Base-by-base conservation (phyloP, 2,329 filamentous ascomycete genomes). In the Colletotrichum viniferum region DNA sequence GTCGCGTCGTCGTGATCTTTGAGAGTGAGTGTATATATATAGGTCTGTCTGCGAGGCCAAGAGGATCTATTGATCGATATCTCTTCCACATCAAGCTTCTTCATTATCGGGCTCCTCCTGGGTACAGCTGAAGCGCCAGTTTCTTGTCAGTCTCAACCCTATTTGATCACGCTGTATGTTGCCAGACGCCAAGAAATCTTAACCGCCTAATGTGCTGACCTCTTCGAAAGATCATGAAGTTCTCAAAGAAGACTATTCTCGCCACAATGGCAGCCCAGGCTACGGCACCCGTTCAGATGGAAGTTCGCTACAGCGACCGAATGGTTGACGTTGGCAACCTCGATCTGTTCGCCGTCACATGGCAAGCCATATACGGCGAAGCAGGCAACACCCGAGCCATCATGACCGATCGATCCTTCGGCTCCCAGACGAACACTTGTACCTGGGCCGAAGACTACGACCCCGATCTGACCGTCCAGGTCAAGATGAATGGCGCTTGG, bases 281-380 rank as follows among this genome's bases (percentile, higher is more conserved):
- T 43, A 34, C 69, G 4, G 76, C 66, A 16, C 56, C 67, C 7
- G 71, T 78, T 14, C 66, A 76, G 30, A 71, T 77, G 58, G 76
- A 78, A 58, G 77, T 78, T 34, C 70, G 77, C 30, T 78, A 74
- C 61, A 77, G 69, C 26, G 76, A 78, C 55, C 56, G 52, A 2
- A 77, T 78, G 77, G 56, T 78, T 24, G 76, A 77, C 9, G 77
- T 78, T 34, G 77, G 77, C 8, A 70, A 77, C 58, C 76, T 78
- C 18, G 70, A 77, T 38, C 56, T 77, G 12, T 78, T 77, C 56
- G 76, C 38, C 9, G 70, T 21, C 2, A 78, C 77, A 1, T 78
- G 72, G 71, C 58, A 78, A 52, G 66, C 69, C n/a, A 67, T 77
- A 14, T 78, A 78, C 70, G 73, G 52, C 24, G 67, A 72, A 28